Conservation (phyloP, 805 yeast species). For the Zygosaccharomyces pseudorouxii region DNA sequence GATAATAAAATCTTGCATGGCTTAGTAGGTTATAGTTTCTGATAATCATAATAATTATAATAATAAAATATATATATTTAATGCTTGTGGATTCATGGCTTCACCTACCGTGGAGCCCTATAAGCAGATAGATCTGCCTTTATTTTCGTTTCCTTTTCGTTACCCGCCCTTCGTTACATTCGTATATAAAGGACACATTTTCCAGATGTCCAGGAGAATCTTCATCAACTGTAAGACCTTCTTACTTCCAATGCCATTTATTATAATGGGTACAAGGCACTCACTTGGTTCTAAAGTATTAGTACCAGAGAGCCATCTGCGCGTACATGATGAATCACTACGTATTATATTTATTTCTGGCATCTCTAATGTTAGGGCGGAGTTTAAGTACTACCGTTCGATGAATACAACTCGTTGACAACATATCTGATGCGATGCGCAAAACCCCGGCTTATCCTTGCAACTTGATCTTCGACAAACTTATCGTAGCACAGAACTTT, state of each 20-base stretch:
- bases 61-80: neutral
- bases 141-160: neutral
- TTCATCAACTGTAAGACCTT: neutral
- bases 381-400: slow-evolving; percentile 52
- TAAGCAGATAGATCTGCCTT: neutral
- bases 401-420: slow-evolving; percentile 73
- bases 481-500: too few relatives aligned
- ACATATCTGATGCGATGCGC: slow-evolving; percentile 46
- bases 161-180: neutral
- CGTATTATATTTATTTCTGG: slow-evolving; percentile 59
- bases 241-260: neutral
- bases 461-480: neutral
- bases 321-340: slow-evolving; percentile 27
- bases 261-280: neutral
- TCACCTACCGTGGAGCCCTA: neutral
- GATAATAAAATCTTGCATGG: neutral
- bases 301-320: slow-evolving; percentile 6
- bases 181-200: neutral
- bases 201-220: neutral
- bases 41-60: too few relatives aligned
- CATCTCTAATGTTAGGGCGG: slow-evolving; percentile 85
- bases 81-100: neutral
- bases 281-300: slow-evolving; percentile 11
- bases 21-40: neutral
- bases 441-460: neutral